Evolutionary conservation across 768 basidiomycete genomes (phyloP), one percentile per base, ranked within the genome.

Genomic region (Kwoniella mangroviensis): DNA sequence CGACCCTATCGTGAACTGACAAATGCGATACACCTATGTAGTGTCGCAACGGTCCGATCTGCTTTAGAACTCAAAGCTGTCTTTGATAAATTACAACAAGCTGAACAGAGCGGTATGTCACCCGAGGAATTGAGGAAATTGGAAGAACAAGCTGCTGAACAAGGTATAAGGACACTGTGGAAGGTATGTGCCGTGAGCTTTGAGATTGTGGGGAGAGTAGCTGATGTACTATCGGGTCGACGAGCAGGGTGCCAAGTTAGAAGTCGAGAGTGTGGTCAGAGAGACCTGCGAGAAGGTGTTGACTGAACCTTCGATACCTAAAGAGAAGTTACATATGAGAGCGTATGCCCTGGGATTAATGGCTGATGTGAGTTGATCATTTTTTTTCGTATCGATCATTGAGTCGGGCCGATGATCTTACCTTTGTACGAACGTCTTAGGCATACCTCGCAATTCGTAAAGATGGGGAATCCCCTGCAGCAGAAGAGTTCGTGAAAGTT

Each of bases 101-200:
- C 83, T 7, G 83, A 83, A 63, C 75, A 81, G 62, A 76, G 78
- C 40, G 83, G 83, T 15, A 74, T 84, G 71, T 56, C 81, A 0
- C 71, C 81, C 12, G 83, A 82, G 51, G 75, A 78, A 21, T 66
- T 84, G 57, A 67, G 78, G n/a, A 83, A 82, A 43, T 67, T 84
- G 51, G 83, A 84, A 67, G 83, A 84, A 66, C 79, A 83, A 63
- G 82, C 82, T 15, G 82, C 83, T 0, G 79, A 82, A 53, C 81
- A 83, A 65, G 83, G 83, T 19, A 75, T 84, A 70, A 69, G 79
- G 63, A 83, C 82, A 2, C 70, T 84, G 41, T 84, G 83, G 83
- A 84, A 83, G 76, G 79, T 81, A 43, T 56, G 73, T 61, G 40
- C 28, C 4, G 41, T 51, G 2, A 1, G 0, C 7, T n/a, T 15